These are phyloP conservation scores for Saturnispora silvae DNA, from an alignment of 805 yeast species.

Conservation along the genomic window DNA sequence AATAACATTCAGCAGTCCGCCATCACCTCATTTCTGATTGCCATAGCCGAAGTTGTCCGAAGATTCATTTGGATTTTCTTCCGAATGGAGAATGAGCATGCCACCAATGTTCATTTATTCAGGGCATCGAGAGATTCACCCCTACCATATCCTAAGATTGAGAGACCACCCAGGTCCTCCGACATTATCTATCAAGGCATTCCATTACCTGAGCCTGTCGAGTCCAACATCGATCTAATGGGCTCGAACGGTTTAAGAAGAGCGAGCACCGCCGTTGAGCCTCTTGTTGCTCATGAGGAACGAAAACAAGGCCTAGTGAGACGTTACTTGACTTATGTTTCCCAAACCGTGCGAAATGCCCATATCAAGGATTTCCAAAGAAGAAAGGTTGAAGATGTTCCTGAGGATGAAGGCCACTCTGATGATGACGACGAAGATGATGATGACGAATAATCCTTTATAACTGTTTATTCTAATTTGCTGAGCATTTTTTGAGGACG, in stretches of 20 bases:
- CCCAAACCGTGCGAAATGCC: constrained; percentile 56
- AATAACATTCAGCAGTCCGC: constrained; percentile 80
- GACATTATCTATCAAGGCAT: constrained; percentile 1
- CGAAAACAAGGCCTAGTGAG: background rate
- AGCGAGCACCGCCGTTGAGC: background rate
- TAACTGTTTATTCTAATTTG: too few relatives aligned
- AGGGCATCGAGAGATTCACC: constrained; percentile 84
- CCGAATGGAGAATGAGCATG: constrained; percentile 94
- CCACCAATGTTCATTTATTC: constrained; percentile 74
- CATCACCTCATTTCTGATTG: constrained; percentile 71
- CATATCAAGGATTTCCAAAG: constrained; percentile 83
- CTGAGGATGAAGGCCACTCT: constrained; percentile 8
- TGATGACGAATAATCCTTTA: background rate
- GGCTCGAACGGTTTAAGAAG: background rate
- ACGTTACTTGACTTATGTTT: constrained; percentile 32
- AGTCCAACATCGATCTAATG: constrained; percentile 1
- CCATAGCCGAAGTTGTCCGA: constrained; percentile 70
- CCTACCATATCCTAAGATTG: constrained; percentile 55
- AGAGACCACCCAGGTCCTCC: constrained; percentile 4
- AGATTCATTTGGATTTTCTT: constrained; percentile 84
- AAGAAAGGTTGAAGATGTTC: constrained; percentile 28
- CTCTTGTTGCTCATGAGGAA: background rate
- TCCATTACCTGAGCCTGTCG: constrained; percentile 1
- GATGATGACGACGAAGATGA: constrained; percentile 7
- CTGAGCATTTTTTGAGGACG: too few relatives aligned